Conservation (phyloP, 768 basidiomycete species). For the Hericium rajendrae region DNA sequence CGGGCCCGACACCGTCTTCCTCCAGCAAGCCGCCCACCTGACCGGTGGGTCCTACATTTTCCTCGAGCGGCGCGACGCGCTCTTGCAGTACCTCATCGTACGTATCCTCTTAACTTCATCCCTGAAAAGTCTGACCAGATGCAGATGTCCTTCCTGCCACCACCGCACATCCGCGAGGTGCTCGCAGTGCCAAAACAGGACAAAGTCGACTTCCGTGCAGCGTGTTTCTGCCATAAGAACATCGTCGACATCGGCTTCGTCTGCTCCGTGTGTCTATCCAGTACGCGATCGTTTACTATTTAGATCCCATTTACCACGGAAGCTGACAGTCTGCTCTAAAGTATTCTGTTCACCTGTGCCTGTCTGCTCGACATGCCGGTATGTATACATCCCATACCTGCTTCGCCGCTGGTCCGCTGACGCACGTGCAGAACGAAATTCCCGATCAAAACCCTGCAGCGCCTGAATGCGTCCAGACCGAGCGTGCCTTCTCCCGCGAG, state of each 20-base stretch:
- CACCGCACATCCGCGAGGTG: constrained; percentile 60
- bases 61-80: constrained; percentile 66
- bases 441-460: constrained; percentile 84
- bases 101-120: constrained; percentile 12
- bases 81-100: constrained; percentile 89
- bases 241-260: constrained; percentile 96
- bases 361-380: constrained; percentile 92
- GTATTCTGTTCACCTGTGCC: constrained; percentile 93
- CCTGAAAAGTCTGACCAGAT: constrained; percentile 4
- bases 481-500: constrained; percentile 5
- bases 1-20: constrained; percentile 84
- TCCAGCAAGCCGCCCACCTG: constrained; percentile 94
- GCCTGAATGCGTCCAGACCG: constrained; percentile 51
- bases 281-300: constrained; percentile 38
- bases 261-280: constrained; percentile 96
- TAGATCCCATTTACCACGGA: background rate
- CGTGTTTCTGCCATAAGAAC: constrained; percentile 97
- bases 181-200: constrained; percentile 89
- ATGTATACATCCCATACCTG: constrained; percentile 21
- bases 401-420: background rate
- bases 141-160: constrained; percentile 82
- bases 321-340: constrained; percentile 21
- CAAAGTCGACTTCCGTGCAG: constrained; percentile 92
- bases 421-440: constrained; percentile 68
- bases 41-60: constrained; percentile 92